Evolutionary conservation across 2,329 filamentous ascomycete species (phyloP).

Genomic region (Corynespora cassiicola): DNA sequence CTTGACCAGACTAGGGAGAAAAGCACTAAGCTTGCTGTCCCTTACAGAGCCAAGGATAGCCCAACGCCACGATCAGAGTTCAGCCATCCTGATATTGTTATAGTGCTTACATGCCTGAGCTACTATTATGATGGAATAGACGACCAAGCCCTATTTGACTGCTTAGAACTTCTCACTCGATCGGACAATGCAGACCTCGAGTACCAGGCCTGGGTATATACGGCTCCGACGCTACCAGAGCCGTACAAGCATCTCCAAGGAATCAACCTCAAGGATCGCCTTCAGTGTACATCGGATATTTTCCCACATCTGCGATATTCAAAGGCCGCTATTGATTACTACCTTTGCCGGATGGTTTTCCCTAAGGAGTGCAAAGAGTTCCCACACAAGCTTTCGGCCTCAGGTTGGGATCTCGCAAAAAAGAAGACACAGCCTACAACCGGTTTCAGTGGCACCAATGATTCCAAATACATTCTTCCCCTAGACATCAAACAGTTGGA

Average conservation of each 20-base stretch:
- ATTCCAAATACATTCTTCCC: constrained; percentile 66
- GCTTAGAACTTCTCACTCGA: constrained; percentile 55
- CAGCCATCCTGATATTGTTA: constrained; percentile 57
- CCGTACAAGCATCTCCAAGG: constrained; percentile 46
- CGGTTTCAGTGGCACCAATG: constrained; percentile 76
- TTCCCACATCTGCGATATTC: constrained; percentile 60
- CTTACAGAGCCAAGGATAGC: constrained; percentile 68
- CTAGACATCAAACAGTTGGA: constrained; percentile 68
- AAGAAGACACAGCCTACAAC: constrained; percentile 56
- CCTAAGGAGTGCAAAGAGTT: constrained; percentile 71
- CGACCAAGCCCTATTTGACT: constrained; percentile 54
- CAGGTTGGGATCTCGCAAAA: constrained; percentile 67
- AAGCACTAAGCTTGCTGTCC: constrained; percentile 60
- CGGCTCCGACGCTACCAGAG: constrained; percentile 24
- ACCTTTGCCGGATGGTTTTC: constrained; percentile 70
- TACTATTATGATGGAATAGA: constrained; percentile 69
- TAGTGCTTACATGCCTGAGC: constrained; percentile 30
- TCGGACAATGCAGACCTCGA: constrained; percentile 60
- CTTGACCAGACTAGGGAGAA: constrained; percentile 56
- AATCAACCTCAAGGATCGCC: constrained; percentile 50
- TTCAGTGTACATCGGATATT: constrained; percentile 53
- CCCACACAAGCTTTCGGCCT: constrained; percentile 66
- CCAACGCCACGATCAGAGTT: constrained; percentile 69
- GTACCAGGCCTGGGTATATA: constrained; percentile 56
- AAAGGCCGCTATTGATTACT: constrained; percentile 68